Evolutionary conservation across 2,329 filamentous ascomycete genomes (phyloP).

Genomic region (Tolypocladium ovalisporum): DNA sequence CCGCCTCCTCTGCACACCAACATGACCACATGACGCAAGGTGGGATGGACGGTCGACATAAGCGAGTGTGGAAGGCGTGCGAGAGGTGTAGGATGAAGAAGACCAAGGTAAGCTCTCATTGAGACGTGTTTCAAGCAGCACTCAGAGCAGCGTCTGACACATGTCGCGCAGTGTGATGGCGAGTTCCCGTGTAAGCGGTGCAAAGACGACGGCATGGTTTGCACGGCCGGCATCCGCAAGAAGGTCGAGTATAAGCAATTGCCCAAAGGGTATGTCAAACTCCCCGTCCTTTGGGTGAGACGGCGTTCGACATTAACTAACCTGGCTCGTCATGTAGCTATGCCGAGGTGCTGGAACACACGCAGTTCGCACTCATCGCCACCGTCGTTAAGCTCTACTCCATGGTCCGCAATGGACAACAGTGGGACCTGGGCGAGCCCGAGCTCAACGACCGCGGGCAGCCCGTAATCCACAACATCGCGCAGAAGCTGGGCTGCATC

Average conservation of each 20-base stretch:
- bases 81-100: slow-evolving; percentile 60
- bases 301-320: slow-evolving; percentile 4
- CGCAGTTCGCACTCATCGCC: slow-evolving; percentile 52
- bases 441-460: slow-evolving; percentile 52
- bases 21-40: slow-evolving; percentile 24
- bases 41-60: slow-evolving; percentile 45
- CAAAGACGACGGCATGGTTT: slow-evolving; percentile 54
- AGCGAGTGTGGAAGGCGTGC: slow-evolving; percentile 57
- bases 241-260: slow-evolving; percentile 61
- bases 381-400: slow-evolving; percentile 55
- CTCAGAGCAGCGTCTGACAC: background rate
- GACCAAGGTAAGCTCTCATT: slow-evolving; percentile 43
- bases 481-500: slow-evolving; percentile 52
- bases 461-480: slow-evolving; percentile 55
- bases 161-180: slow-evolving; percentile 44
- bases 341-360: slow-evolving; percentile 54
- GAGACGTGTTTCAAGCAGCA: background rate
- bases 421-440: slow-evolving; percentile 52
- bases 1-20: slow-evolving; percentile 22
- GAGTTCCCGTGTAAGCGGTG: slow-evolving; percentile 57
- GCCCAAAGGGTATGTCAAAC: slow-evolving; percentile 41
- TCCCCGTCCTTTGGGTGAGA: background rate
- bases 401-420: slow-evolving; percentile 48
- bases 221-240: slow-evolving; percentile 51
- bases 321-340: slow-evolving; percentile 30